Percentiles rank a stretch among this genome's conserved stretches.
Evolutionary conservation across 2,329 filamentous ascomycete genomes (phyloP).

Genomic region (Pyrenochaeta sp.): DNA sequence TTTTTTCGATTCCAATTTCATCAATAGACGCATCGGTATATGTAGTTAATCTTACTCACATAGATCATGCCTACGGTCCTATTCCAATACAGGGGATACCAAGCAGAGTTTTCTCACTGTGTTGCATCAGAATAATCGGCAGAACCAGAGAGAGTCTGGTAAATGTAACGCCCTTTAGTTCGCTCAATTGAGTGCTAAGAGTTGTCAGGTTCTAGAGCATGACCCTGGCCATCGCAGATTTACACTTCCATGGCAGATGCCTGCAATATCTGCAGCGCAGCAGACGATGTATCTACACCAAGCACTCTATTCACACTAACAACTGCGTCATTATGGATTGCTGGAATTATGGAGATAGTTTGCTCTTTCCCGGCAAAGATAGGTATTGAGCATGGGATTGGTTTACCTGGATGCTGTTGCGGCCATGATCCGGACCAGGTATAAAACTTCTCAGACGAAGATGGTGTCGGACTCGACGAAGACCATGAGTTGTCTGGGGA

Average conservation of each 20-base stretch:
- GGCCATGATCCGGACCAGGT: not conserved
- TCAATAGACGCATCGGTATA: constrained; percentile 2
- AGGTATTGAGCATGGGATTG: not conserved
- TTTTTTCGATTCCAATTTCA: not conserved
- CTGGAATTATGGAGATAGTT: too few relatives aligned
- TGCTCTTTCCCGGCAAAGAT: too few relatives aligned
- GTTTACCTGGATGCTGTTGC: not conserved
- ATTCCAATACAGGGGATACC: not conserved
- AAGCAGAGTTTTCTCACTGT: too few relatives aligned
- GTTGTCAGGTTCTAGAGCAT: too few relatives aligned
- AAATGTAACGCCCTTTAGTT: not conserved
- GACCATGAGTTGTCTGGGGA: not conserved
- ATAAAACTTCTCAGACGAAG: not conserved
- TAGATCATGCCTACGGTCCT: not conserved
- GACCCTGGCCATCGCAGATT: too few relatives aligned
- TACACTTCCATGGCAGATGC: too few relatives aligned
- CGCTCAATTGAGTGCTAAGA: not conserved
- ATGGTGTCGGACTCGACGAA: not conserved
- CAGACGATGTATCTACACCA: not conserved
- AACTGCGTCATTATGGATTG: too few relatives aligned
- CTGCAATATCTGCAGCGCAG: not conserved
- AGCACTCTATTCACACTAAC: not conserved
- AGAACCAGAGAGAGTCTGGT: too few relatives aligned
- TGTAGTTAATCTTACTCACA: not conserved
- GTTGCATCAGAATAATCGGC: too few relatives aligned